Evolutionary conservation across 2,329 filamentous ascomycete species (phyloP), one percentile per base, ranked within the genome.

Genomic region (Exophiala sideris): DNA sequence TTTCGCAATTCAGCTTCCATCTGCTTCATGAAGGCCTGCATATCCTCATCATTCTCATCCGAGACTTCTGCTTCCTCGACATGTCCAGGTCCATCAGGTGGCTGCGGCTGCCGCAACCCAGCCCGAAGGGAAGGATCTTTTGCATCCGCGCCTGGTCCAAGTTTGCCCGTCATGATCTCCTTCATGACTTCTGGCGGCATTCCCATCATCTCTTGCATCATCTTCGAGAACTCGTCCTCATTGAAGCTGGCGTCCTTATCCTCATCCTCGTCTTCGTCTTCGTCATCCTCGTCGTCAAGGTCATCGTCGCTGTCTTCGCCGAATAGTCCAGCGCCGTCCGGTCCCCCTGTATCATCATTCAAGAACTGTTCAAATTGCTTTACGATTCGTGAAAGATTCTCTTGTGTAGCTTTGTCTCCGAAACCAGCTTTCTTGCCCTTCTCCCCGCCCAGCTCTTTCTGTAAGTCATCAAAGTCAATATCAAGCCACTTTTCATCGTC

Each of bases 151-250:
- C 55, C 62, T 46, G 52, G 56, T 32, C 40, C 58, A 40, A 64
- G 62, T 48, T 61, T 53, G 2, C 60, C 60, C 12, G 32, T 48
- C 64, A 64, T 64, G 33, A 66, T 54, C 52, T 64, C 62, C 38
- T 60, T 59, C 60, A 65, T 64, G 4, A 61, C 60, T 16, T 71
- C 69, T 3, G 75, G 70, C 6, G 81, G 77, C 69, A 84, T 76
- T 0, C 88, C 89, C 86, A 94, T 91, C 85, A 95, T 91, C 66
- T 95, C 88, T 56, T 85, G 83, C 89, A 99, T 96, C 80, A 96
- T 90, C 49, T 77, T 82, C 7, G 87, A 80, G 62, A 96, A 96
- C 50, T 92, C 87, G 34, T 85, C 83, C 69, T 97, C 91, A 60
- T 95, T 84, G 62, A 95, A 92, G 52, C 84, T 87, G 5, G 88